Evolutionary conservation across 75 land plant species (phyloP), one percentile per base, ranked within the genome.

Genomic region (Ceratopteris richardii): DNA sequence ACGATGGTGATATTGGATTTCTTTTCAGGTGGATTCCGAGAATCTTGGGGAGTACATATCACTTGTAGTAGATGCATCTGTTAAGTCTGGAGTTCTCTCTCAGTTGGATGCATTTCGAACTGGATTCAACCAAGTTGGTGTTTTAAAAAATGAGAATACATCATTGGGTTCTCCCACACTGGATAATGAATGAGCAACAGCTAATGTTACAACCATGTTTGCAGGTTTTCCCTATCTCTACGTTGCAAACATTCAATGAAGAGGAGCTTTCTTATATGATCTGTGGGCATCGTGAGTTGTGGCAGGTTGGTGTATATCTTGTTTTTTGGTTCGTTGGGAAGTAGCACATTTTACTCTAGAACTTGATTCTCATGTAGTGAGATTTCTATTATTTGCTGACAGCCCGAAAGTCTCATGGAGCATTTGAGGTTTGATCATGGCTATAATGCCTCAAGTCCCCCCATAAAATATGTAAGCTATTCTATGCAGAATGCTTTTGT

Each of bases 391-490:
- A 16, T 43, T 26, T 58, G 12, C 42, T 41, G 16, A 21, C 69
- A 68, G 56, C 31, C 67, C 31, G 67, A 68, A 64, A 52, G 57
- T 17, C 58, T 81, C 4, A 29, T 67, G 65, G 85, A 81, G 40
- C 63, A 81, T 44, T 37, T 81, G 17, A 78, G 81, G 65, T 78
- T 85, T 67, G 88, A 85, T 40, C 88, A 85, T 67, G 88, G 88
- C 51, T 85, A 85, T 63, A 85, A 78, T 0, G 70, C 81, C 13
- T 63, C 67, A 37, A 85, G 85, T 64, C 68, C 76, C 56, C 81
- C 81, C 12, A 65, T 81, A 29, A 20, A 66, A 9, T 53, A 74
- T 69, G 90, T 86, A 39, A 54, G 88, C 75, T 11, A 67, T 47
- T 46, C 0, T 54, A 20, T 0, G 30, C 22, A 1, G 41, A 3